Evolutionary conservation across 2,329 filamentous ascomycete genomes (phyloP).

Genomic region (Microcyclosporella mali): DNA sequence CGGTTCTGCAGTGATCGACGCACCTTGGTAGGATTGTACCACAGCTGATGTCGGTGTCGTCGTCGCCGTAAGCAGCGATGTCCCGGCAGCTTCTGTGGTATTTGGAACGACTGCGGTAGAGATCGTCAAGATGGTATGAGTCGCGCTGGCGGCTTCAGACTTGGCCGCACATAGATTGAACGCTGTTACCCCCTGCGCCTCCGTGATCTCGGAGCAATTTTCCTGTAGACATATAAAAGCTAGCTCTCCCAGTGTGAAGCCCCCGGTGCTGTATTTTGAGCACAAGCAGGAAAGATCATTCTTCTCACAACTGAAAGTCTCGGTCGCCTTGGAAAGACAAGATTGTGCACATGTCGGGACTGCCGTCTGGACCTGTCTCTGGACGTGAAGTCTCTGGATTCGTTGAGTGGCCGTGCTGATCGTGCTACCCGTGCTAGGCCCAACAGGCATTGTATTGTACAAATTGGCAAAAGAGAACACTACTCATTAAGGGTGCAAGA

Average conservation of each 20-base stretch:
- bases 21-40: too few species aligned
- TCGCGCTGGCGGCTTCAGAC: conserved; percentile 20
- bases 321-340: conserved; percentile 25
- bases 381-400: too few species aligned
- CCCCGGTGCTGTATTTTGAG: conserved; percentile 26
- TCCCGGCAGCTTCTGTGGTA: conserved; percentile 1
- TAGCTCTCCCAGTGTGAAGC: conserved; percentile 31
- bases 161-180: conserved; percentile 27
- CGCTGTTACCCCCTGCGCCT: conserved; percentile 4
- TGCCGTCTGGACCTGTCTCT: conserved; percentile 13
- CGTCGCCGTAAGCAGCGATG: neutral
- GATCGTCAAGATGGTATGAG: conserved; percentile 19
- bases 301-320: conserved; percentile 17
- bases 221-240: conserved; percentile 22
- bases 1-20: neutral
- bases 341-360: conserved; percentile 27
- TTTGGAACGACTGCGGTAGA: neutral
- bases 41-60: neutral
- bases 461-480: too few species aligned
- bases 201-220: conserved; percentile 5
- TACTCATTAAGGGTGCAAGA: too few species aligned
- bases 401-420: too few species aligned
- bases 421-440: too few species aligned
- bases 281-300: conserved; percentile 27
- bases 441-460: too few species aligned